Evolutionary conservation across 2,329 filamentous ascomycete genomes (phyloP), one percentile per base, ranked within the genome.

Genomic region (Talaromyces sp.): DNA sequence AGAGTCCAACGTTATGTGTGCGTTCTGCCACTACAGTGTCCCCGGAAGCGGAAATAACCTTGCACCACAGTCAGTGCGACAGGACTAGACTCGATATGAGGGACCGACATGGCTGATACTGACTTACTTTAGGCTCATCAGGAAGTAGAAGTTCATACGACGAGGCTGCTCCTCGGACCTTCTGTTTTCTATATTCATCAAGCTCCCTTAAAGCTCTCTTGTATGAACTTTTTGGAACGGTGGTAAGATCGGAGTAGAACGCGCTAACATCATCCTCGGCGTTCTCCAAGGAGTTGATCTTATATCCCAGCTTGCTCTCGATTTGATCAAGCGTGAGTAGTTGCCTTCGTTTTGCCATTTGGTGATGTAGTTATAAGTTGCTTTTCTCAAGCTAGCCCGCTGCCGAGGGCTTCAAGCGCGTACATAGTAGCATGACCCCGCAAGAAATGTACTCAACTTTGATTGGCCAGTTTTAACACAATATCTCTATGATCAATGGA

Each of bases 261-360:
- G 36, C 25, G 53, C 5, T 1, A 38, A 36, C 17, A 13, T 56
- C 15, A 17, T 34, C 31, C 3, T 56, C 53, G n/a, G 10, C 29
- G 22, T 40, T 38, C 1, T 58, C n/a, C n/a, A 45, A 59, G 11
- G 25, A 59, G 38, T 45, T 22, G 6, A 59, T 1, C 17, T 17
- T 43, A 11, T 59, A 59, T 11, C 56, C 56, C 7, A 59, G 25
- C 8, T 43, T 43, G 54, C 27, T 27, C 36, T 59, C 56, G 15
- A 59, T 59, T 17, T 59, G 56, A 25, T 45, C 19, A 45, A 59
- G 19, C 36, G 38, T 58, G 17, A 25, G n/a, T 19, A 22, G 15
- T 6, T 43, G 38, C 56, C 36, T 22, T 59, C 25, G 25, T 59
- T n/a, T 36, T n/a, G 56, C 56, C 56, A 59, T 59, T n/a, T n/a